A percentile compares a stretch with the other conserved stretches of the same genome.
Evolutionary conservation across 352 stramenopile species (phyloP).

Genomic region (Aphanomyces stellatus): DNA sequence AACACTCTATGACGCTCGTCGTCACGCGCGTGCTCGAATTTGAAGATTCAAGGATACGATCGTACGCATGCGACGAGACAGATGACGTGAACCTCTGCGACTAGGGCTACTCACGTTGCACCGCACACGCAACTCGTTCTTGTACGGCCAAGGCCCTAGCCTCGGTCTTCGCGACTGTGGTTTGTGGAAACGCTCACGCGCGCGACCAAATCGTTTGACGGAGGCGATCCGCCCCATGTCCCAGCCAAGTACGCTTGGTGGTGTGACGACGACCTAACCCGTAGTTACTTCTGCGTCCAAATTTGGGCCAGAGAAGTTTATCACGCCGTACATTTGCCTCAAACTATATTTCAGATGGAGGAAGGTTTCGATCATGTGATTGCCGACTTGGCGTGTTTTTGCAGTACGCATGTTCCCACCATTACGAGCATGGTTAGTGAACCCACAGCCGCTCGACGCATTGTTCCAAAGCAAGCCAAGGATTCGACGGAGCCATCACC

Average conservation of each 20-base stretch:
- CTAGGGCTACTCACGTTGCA: slow-evolving; percentile 17
- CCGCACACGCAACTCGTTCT: slow-evolving; percentile 6
- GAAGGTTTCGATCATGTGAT: too few species aligned
- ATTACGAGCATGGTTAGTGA: too few species aligned
- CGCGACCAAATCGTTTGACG: slow-evolving; percentile 16
- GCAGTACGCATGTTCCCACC: too few species aligned
- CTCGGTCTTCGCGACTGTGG: neutral
- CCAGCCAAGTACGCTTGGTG: neutral
- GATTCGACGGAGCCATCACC: too few species aligned
- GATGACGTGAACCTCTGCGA: neutral
- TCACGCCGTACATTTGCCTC: too few species aligned
- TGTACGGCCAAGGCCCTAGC: slow-evolving; percentile 9
- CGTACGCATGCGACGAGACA: neutral
- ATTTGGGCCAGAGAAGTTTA: too few species aligned
- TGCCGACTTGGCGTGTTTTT: too few species aligned
- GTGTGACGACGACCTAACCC: neutral
- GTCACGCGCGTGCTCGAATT: slow-evolving; percentile 9
- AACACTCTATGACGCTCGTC: slow-evolving; percentile 14
- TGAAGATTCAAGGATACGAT: slow-evolving; percentile 10
- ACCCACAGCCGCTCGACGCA: too few species aligned
- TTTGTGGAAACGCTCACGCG: neutral
- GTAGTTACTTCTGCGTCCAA: slow-evolving; percentile 20
- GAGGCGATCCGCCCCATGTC: slow-evolving; percentile 4
- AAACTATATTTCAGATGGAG: too few species aligned
- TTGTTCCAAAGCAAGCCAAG: too few species aligned